A percentile compares a stretch with the other conserved stretches of the same genome.
These are phyloP conservation scores for Chalaropsis ovoidea DNA, from an alignment of 2,329 filamentous ascomycete species.

Conservation along the genomic window DNA sequence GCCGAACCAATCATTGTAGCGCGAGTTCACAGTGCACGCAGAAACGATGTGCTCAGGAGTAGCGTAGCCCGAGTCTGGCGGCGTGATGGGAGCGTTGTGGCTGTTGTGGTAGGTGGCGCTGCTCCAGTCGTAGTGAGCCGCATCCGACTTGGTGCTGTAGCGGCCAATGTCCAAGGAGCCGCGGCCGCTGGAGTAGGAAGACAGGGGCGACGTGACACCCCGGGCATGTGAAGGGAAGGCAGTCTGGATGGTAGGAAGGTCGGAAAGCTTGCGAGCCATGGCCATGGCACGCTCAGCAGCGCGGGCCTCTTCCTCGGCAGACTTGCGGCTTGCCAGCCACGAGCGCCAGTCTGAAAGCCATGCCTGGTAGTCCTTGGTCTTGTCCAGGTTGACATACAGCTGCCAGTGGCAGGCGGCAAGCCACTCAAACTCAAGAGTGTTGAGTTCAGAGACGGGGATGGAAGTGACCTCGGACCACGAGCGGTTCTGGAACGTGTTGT, in stretches of 20 bases:
- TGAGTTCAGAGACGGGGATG: slow-evolving; percentile 73
- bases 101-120: slow-evolving; percentile 24
- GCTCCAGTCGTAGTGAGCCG: slow-evolving; percentile 25
- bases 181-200: slow-evolving; percentile 32
- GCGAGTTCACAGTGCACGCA: slow-evolving; percentile 44
- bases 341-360: slow-evolving; percentile 53
- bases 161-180: slow-evolving; percentile 32
- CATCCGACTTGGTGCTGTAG: slow-evolving; percentile 31
- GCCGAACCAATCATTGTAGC: slow-evolving; percentile 50
- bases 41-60: slow-evolving; percentile 51
- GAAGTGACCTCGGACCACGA: slow-evolving; percentile 95
- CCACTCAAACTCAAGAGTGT: slow-evolving; percentile 81
- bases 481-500: slow-evolving; percentile 95
- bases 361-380: slow-evolving; percentile 59
- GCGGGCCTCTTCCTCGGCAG: slow-evolving; percentile 34
- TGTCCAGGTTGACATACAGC: slow-evolving; percentile 74
- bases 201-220: slow-evolving; percentile 27
- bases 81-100: slow-evolving; percentile 41
- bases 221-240: slow-evolving; percentile 25
- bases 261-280: slow-evolving; percentile 42
- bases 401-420: slow-evolving; percentile 71
- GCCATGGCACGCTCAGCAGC: slow-evolving; percentile 21
- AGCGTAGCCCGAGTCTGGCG: slow-evolving; percentile 52
- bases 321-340: slow-evolving; percentile 47
- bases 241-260: slow-evolving; percentile 41